Evolutionary conservation across 495 filamentous ascomycete species (phyloP).

Genomic region (Xeromyces bisporus): DNA sequence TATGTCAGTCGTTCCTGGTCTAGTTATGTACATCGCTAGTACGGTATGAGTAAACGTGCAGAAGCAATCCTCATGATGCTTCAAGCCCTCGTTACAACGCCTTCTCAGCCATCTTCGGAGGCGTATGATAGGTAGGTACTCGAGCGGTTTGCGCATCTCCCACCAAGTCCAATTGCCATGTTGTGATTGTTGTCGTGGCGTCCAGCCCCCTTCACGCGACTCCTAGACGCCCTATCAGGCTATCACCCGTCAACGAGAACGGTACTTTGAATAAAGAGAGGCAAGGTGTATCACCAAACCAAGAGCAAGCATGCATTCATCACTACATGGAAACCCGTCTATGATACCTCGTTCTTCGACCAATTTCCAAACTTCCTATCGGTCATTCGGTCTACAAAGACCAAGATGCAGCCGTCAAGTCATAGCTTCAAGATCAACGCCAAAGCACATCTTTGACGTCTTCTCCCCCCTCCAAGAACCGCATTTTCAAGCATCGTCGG

Average conservation of each 20-base stretch:
- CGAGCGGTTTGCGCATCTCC: no score
- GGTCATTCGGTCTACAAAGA: conserved; percentile 92
- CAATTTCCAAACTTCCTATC: no score
- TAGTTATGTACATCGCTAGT: no score
- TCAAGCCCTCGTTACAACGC: no score
- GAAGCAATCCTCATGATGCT: no score
- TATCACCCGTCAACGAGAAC: conserved; percentile 80
- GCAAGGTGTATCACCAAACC: conserved; percentile 69
- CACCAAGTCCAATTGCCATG: no score
- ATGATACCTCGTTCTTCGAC: conserved; percentile 77
- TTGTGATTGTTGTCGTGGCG: no score
- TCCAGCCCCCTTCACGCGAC: conserved; percentile 17
- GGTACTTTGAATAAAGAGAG: conserved; percentile 90
- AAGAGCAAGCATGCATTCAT: conserved; percentile 66
- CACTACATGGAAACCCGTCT: conserved; percentile 67
- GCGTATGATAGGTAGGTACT: no score
- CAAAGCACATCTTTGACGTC: conserved; percentile 72
- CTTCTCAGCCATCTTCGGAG: no score
- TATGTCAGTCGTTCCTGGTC: no score
- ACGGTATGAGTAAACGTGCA: no score
- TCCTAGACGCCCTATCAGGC: conserved; percentile 45
- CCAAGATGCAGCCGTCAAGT: conserved; percentile 66
- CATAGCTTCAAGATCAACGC: conserved; percentile 69
- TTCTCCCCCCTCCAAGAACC: conserved; percentile 85
- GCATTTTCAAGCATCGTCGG: conserved; percentile 60